These are phyloP conservation scores for Fusarium chaquense DNA, from an alignment of 2,329 filamentous ascomycete genomes.

Conservation along the genomic window DNA sequence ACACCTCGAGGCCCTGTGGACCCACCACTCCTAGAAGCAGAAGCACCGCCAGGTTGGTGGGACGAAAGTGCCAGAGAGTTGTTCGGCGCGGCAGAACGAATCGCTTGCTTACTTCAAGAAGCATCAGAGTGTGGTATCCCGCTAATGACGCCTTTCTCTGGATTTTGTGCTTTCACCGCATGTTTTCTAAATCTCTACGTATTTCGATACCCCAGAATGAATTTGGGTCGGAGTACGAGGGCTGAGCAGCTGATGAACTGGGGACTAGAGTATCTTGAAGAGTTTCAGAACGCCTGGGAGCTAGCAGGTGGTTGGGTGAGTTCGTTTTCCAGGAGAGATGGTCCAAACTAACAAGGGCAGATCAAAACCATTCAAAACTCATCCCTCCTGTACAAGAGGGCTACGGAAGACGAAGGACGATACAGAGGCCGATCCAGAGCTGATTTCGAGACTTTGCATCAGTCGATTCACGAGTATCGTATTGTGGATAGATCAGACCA, in stretches of 20 bases:
- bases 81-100: slow-evolving; percentile 53
- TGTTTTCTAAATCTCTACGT: slow-evolving; percentile 58
- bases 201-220: slow-evolving; percentile 57
- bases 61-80: slow-evolving; percentile 53
- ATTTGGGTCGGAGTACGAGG: slow-evolving; percentile 38
- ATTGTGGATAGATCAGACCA: slow-evolving; percentile 39
- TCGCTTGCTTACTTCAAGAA: slow-evolving; percentile 54
- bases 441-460: slow-evolving; percentile 38
- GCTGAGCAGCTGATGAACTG: slow-evolving; percentile 39
- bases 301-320: slow-evolving; percentile 42
- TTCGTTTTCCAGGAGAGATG: rapidly evolving
- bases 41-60: slow-evolving; percentile 57
- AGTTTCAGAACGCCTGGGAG: slow-evolving; percentile 43
- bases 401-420: slow-evolving; percentile 36
- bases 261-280: slow-evolving; percentile 39
- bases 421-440: slow-evolving; percentile 38
- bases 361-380: slow-evolving; percentile 45
- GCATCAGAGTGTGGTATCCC: slow-evolving; percentile 53
- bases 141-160: slow-evolving; percentile 57
- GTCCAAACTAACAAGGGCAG: slow-evolving; percentile 3
- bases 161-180: slow-evolving; percentile 61
- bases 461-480: slow-evolving; percentile 41
- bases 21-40: slow-evolving; percentile 54
- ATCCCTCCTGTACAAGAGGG: slow-evolving; percentile 37
- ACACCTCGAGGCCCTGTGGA: slow-evolving; percentile 56